These are phyloP conservation scores for Cercospora sp. DNA, from an alignment of 2,329 filamentous ascomycete species.

Conservation along the genomic window DNA sequence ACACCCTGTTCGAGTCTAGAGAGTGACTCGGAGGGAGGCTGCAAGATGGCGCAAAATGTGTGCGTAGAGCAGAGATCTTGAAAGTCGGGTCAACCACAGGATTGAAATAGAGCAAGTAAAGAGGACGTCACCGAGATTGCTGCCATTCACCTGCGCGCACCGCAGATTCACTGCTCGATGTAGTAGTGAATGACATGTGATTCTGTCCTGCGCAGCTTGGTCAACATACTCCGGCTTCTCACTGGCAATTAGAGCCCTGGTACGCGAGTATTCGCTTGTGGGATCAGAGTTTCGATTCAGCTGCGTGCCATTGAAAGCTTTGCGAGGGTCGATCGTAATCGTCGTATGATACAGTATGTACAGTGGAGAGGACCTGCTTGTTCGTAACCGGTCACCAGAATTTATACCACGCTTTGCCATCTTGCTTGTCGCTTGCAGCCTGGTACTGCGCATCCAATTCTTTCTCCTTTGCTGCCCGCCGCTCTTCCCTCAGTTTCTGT, in stretches of 20 bases:
- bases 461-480: conserved; percentile 46
- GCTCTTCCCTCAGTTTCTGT: conserved; percentile 42
- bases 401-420: conserved; percentile 39
- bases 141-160: not conserved
- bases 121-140: not conserved
- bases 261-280: not conserved
- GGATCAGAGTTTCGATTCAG: not conserved
- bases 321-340: not conserved
- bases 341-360: not conserved
- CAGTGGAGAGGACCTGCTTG: not conserved
- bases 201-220: not conserved
- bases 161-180: not conserved
- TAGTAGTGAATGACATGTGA: not conserved
- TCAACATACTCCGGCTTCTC: not conserved
- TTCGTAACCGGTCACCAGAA: conserved; percentile 34
- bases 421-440: conserved; percentile 32
- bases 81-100: not conserved
- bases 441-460: conserved; percentile 42
- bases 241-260: not conserved
- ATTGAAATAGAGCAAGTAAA: not conserved
- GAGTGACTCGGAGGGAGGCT: not conserved
- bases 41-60: not conserved
- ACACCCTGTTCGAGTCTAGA: not conserved
- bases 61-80: not conserved
- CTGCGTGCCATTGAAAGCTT: not conserved